Evolutionary conservation across 2,329 filamentous ascomycete genomes (phyloP).

Genomic region (Immersiporthe knoxdaviesiana): DNA sequence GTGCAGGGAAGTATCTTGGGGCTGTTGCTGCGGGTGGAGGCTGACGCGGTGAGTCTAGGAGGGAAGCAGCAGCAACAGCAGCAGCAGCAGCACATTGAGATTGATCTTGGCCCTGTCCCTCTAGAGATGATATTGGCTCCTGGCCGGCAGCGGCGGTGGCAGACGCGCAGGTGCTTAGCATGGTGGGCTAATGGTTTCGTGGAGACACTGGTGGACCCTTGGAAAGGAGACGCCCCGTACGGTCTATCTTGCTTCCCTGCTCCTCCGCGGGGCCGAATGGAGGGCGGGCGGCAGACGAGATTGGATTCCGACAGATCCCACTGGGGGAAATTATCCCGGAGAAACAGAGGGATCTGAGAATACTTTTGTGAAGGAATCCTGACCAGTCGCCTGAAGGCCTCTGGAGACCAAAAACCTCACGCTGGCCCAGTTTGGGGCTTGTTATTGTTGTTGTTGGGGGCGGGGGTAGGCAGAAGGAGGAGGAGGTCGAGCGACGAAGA

Average conservation of each 20-base stretch:
- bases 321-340: constrained; percentile 14
- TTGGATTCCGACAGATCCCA: constrained; percentile 28
- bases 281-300: constrained; percentile 20
- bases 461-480: neutral
- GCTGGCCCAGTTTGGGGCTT: neutral
- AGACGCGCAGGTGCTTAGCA: constrained; percentile 41
- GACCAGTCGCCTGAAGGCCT: constrained; percentile 15
- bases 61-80: constrained; percentile 4
- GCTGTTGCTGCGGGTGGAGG: constrained; percentile 1
- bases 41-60: constrained; percentile 31
- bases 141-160: constrained; percentile 32
- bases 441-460: neutral
- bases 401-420: neutral
- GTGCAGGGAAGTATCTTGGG: constrained; percentile 5
- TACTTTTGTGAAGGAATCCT: constrained; percentile 15
- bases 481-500: neutral
- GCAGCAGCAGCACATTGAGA: constrained; percentile 8
- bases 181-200: constrained; percentile 43
- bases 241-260: constrained; percentile 27
- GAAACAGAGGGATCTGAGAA: neutral
- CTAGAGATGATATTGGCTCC: constrained; percentile 32
- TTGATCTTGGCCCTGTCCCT: constrained; percentile 24
- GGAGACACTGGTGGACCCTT: constrained; percentile 31
- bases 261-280: constrained; percentile 18
- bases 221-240: constrained; percentile 32